Evolutionary conservation across 441 rosid species (phyloP).

Genomic region (Corymbia citriodora): DNA sequence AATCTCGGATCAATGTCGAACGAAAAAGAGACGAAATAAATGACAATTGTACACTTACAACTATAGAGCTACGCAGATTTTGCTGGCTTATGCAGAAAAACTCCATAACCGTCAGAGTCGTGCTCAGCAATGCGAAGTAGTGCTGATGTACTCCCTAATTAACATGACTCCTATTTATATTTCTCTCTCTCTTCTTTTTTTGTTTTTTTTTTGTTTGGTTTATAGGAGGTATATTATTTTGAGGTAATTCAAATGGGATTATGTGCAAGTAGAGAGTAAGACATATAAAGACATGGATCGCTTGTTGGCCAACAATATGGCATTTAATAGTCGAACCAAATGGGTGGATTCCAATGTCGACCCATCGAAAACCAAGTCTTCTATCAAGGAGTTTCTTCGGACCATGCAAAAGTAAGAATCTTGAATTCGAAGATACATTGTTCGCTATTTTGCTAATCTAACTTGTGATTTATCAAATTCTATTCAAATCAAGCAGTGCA

Average conservation of each 20-base stretch:
- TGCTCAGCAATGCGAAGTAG: no score
- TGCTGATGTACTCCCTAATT: neutral
- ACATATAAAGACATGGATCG: constrained; percentile 36
- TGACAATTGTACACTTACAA: no score
- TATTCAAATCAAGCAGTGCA: neutral
- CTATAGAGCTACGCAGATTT: no score
- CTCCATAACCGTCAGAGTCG: fast-evolving
- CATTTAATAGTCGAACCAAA: constrained; percentile 40
- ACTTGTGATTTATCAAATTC: neutral
- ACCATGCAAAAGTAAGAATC: constrained; percentile 30
- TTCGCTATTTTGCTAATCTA: neutral
- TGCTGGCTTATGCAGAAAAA: neutral
- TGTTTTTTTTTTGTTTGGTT: no score
- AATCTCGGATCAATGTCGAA: neutral
- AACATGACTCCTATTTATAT: neutral
- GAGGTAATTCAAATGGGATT: constrained; percentile 33
- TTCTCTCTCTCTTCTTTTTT: no score
- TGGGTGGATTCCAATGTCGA: constrained; percentile 28
- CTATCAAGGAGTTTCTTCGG: constrained; percentile 44
- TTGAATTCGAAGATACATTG: neutral
- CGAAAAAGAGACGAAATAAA: neutral
- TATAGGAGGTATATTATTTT: neutral
- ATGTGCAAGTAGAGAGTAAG: constrained; percentile 14
- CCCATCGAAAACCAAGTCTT: constrained; percentile 27
- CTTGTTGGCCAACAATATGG: constrained; percentile 30